Percentiles rank a stretch among this genome's conserved stretches.
Evolutionary conservation across 108 stramenopile genomes (phyloP).

Genomic region (Skeletonema marinoi): DNA sequence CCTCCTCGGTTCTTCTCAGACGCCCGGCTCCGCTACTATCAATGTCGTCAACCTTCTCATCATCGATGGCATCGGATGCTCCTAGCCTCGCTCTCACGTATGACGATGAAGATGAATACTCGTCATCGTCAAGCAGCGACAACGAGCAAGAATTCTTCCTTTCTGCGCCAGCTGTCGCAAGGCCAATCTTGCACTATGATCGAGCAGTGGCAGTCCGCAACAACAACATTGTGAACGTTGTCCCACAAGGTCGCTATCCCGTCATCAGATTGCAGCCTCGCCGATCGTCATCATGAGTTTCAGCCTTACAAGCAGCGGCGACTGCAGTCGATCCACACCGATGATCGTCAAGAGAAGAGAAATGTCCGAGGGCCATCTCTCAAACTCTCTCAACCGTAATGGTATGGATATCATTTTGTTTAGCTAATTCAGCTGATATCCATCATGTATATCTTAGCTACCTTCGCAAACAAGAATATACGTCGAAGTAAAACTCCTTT

Average conservation of each 20-base stretch:
- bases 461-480: too few species aligned
- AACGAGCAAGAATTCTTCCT: not conserved
- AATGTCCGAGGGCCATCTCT: too few species aligned
- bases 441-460: too few species aligned
- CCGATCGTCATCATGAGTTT: not conserved
- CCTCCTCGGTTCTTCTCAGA: not conserved
- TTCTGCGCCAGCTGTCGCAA: not conserved
- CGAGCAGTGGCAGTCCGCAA: not conserved
- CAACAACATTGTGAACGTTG: not conserved
- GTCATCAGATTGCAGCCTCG: not conserved
- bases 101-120: not conserved
- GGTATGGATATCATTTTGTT: too few species aligned
- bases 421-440: too few species aligned
- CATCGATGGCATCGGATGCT: not conserved
- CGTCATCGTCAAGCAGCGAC: not conserved
- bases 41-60: not conserved
- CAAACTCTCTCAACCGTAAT: too few species aligned
- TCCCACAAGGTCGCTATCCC: not conserved
- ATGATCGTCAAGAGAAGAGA: too few species aligned
- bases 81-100: not conserved
- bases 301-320: too few species aligned
- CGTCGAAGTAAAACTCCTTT: too few species aligned
- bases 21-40: not conserved
- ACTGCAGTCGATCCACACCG: too few species aligned
- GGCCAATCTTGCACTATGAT: not conserved